These are phyloP conservation scores for Boletus insuetus DNA, from an alignment of 768 basidiomycete genomes.

Conservation along the genomic window DNA sequence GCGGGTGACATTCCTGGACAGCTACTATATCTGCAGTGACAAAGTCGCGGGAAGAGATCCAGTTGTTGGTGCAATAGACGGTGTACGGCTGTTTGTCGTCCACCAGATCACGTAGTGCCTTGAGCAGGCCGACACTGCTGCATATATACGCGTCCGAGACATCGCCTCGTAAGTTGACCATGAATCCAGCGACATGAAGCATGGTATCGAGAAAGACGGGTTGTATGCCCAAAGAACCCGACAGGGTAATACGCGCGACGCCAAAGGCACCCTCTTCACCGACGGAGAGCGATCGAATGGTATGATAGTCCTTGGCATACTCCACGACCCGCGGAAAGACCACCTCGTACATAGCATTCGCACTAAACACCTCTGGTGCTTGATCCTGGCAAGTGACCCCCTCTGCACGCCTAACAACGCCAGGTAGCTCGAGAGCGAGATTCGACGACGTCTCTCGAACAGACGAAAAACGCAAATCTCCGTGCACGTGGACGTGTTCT, in stretches of 20 bases:
- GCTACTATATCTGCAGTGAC: conserved; percentile 54
- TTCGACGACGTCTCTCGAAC: conserved; percentile 32
- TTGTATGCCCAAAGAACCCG: conserved; percentile 41
- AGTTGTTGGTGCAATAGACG: conserved; percentile 49
- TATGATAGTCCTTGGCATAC: conserved; percentile 57
- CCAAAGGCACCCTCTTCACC: conserved; percentile 47
- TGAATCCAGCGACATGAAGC: conserved; percentile 67
- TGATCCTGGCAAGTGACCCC: conserved; percentile 27
- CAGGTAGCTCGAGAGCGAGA: conserved; percentile 37
- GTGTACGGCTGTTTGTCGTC: conserved; percentile 43
- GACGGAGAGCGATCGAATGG: conserved; percentile 54
- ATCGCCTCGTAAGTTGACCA: conserved; percentile 56
- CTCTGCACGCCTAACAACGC: conserved; percentile 33
- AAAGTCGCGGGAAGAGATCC: conserved; percentile 42
- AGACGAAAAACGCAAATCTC: conserved; percentile 42
- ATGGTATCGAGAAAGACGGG: conserved; percentile 66
- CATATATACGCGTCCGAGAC: conserved; percentile 62
- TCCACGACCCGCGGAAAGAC: conserved; percentile 69
- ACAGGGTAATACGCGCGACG: conserved; percentile 47
- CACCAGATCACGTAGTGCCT: conserved; percentile 43
- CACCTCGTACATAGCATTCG: conserved; percentile 58
- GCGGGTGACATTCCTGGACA: conserved; percentile 36
- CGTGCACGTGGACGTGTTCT: conserved; percentile 43
- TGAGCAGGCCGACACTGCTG: conserved; percentile 48
- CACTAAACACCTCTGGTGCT: conserved; percentile 47